A percentile compares a stretch with the other conserved stretches of the same genome.
Conservation (phyloP, 495 filamentous ascomycete genomes). For the Tuber indicum region DNA sequence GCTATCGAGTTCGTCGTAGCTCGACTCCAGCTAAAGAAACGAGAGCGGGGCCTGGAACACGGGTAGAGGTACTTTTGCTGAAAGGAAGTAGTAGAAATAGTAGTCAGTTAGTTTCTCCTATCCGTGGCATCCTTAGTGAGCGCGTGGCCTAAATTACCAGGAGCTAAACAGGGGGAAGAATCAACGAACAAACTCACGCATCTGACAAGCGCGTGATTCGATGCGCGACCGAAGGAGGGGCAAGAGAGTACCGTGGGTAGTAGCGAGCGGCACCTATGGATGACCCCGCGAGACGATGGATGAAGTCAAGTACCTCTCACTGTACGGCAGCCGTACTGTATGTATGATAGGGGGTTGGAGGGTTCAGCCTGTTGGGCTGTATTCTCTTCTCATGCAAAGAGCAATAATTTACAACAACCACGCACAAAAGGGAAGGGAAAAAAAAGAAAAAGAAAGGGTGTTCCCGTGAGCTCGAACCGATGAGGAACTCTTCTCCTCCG, state of each 20-base stretch:
- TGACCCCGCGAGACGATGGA: constrained; percentile 10
- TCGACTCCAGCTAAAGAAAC: not conserved
- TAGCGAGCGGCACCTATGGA: constrained; percentile 16
- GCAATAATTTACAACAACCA: constrained; percentile 14
- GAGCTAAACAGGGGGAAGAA: not conserved
- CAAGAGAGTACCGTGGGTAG: constrained; percentile 10
- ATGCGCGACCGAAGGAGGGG: constrained; percentile 10
- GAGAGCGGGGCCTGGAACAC: not conserved
- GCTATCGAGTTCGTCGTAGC: constrained; percentile 6
- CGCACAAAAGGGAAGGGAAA: constrained; percentile 7
- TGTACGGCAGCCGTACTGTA: not conserved
- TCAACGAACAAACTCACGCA: not conserved
- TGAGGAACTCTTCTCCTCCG: constrained; percentile 9
- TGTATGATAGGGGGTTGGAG: constrained; percentile 13
- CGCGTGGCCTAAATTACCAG: not conserved
- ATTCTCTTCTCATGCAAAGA: constrained; percentile 11
- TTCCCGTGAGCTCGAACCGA: constrained; percentile 4
- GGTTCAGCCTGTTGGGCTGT: constrained; percentile 7
- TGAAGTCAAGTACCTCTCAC: constrained; percentile 3
- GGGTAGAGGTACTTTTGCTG: not conserved
- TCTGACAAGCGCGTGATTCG: constrained; percentile 15
- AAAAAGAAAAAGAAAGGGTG: constrained; percentile 11
- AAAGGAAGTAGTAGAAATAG: not conserved
- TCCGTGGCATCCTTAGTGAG: not conserved
- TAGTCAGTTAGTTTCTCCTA: not conserved